phyloP scores from a whole-genome alignment of 495 filamentous ascomycete species.

The Rusavskia elegans region DNA sequence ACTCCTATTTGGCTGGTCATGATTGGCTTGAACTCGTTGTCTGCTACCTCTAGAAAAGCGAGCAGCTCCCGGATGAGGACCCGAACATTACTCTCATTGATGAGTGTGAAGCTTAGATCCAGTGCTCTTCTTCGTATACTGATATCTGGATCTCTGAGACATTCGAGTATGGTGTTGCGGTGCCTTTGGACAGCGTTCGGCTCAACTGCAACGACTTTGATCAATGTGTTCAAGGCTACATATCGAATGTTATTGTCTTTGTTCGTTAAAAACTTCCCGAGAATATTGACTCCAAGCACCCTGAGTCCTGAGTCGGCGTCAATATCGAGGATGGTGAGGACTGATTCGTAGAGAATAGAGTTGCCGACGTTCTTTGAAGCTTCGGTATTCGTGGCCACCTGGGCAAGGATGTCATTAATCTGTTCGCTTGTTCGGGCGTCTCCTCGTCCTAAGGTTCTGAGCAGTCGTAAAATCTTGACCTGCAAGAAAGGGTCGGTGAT shows the following conservation, averaged over 20 bases:
- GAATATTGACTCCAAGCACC: conserved; percentile 91
- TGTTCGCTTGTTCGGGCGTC: conserved; percentile 83
- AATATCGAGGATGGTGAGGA: conserved; percentile 93
- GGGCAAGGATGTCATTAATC: conserved; percentile 96
- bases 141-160: conserved; percentile 94
- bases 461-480: conserved; percentile 78
- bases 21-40: conserved; percentile 94
- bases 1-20: conserved; percentile 97
- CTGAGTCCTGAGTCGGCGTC: conserved; percentile 89
- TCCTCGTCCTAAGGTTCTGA: conserved; percentile 74
- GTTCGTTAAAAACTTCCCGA: conserved; percentile 94
- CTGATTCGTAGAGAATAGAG: conserved; percentile 92
- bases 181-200: conserved; percentile 95
- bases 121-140: conserved; percentile 88
- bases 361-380: conserved; percentile 98
- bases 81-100: conserved; percentile 90
- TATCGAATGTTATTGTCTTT: conserved; percentile 99
- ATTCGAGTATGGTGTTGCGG: conserved; percentile 93
- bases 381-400: conserved; percentile 96
- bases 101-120: conserved; percentile 92
- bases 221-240: conserved; percentile 89
- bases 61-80: conserved; percentile 83
- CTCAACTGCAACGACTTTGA: conserved; percentile 96
- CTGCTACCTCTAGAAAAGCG: conserved; percentile 88
- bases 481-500: conserved; percentile 98